phyloP scores from a whole-genome alignment of 306 rosid genomes.

The Vigna reflexopilosa region DNA sequence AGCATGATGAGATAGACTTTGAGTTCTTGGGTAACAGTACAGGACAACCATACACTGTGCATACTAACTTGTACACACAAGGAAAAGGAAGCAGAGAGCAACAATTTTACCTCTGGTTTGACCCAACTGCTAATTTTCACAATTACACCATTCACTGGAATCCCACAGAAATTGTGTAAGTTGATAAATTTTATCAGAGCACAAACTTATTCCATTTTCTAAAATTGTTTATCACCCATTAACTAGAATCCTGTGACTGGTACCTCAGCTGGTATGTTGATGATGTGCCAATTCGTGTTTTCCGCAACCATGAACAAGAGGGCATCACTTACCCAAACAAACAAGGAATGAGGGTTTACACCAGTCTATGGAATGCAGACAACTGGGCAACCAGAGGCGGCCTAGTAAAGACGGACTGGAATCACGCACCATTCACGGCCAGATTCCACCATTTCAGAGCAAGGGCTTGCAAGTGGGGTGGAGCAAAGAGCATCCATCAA shows the following conservation, averaged over 20 bases:
- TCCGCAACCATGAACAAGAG: slow-evolving; percentile 61
- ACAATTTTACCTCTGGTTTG: slow-evolving; percentile 80
- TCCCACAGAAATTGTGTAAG: slow-evolving; percentile 75
- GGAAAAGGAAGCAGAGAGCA: slow-evolving; percentile 76
- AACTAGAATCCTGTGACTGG: background rate
- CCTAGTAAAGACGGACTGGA: slow-evolving; percentile 67
- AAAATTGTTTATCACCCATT: background rate
- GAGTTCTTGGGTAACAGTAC: slow-evolving; percentile 77
- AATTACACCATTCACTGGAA: slow-evolving; percentile 86
- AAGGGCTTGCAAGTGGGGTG: slow-evolving; percentile 75
- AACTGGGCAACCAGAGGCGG: slow-evolving; percentile 91
- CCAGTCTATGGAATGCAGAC: slow-evolving; percentile 83
- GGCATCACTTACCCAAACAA: slow-evolving; percentile 71
- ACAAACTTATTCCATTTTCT: slow-evolving; percentile 3
- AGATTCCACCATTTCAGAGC: slow-evolving; percentile 62
- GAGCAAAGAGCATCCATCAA: slow-evolving; percentile 53
- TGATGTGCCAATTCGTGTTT: slow-evolving; percentile 68
- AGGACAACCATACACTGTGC: slow-evolving; percentile 78
- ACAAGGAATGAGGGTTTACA: slow-evolving; percentile 75
- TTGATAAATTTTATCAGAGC: slow-evolving; percentile 6
- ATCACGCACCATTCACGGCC: slow-evolving; percentile 62
- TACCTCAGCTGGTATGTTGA: slow-evolving; percentile 79
- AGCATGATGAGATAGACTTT: slow-evolving; percentile 82
- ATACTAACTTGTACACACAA: slow-evolving; percentile 65
- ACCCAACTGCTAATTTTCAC: slow-evolving; percentile 73